Base-by-base conservation (phyloP, 1,139 yeast genomes). In the Scheffersomyces quercinus region DNA sequence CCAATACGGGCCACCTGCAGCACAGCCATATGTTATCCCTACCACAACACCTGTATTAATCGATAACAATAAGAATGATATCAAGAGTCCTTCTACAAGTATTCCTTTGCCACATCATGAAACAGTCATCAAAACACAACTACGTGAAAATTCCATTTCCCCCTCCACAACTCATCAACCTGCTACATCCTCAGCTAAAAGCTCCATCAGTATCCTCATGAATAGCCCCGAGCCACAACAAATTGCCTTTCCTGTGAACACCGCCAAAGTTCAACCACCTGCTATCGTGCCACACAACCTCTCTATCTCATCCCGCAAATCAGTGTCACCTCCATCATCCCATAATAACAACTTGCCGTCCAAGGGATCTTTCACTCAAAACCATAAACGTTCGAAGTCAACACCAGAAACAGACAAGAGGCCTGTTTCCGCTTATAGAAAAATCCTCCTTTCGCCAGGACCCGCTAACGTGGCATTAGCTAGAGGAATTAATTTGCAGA, bases 391-490 rank as follows among this genome's bases (percentile, higher is more conserved):
- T 15, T 60, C 68, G 1, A 55, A 51, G 30, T 64, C 68, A 3
- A 52, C 60, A 4, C 64, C 65, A 14, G 57, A 52, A 29, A 38
- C 43, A 7, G 44, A 38, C 9, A 41, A 42, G 6, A 36, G 33
- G 20, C 9, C 26, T 4, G 20, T 39, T 9, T 34, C 28, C 5
- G 28, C 36, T 10, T 40, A 40, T 16, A 14, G 36, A 35, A 30
- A 13, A 42, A 16, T 16, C 39, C 45, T 42, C 10, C 51, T 45
- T 34, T 56, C 79, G 3, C 82, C 83, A 2, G 79, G 82, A 3
- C 75, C 79, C 6, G 79, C 78, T 0, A 69, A 71, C 15, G 79
- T 79, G 11, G 73, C 77, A 0, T 53, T 77, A 13, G 73, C 79
- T 0, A 54, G 75, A 31, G 78, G 77, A 0, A 69, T 68, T 26